Conservation (phyloP, 306 rosid genomes). For the Quillaja saponaria region DNA sequence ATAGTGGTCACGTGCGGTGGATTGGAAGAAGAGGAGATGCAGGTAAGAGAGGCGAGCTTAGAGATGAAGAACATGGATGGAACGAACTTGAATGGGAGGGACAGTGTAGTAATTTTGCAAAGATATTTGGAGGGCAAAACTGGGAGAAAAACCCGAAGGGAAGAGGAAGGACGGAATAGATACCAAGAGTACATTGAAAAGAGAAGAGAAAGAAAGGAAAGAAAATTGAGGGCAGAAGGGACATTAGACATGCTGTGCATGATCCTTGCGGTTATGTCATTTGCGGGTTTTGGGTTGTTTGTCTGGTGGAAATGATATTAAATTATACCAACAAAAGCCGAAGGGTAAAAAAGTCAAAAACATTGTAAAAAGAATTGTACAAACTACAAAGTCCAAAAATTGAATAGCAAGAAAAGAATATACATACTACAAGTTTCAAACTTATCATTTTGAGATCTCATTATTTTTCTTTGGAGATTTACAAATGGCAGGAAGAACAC, state of each 20-base stretch:
- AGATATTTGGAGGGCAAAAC: constrained; percentile 52
- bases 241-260: constrained; percentile 63
- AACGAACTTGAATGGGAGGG: constrained; percentile 55
- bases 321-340: no score
- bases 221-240: constrained; percentile 53
- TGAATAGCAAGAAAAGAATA: no score
- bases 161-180: constrained; percentile 31
- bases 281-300: constrained; percentile 29
- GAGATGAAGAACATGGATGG: constrained; percentile 81
- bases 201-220: constrained; percentile 52
- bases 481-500: no score
- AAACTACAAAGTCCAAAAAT: no score
- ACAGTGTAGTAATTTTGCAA: constrained; percentile 61
- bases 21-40: constrained; percentile 45
- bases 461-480: no score
- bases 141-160: constrained; percentile 26
- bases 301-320: constrained; percentile 36
- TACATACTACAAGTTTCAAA: no score
- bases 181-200: constrained; percentile 43
- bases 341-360: no score
- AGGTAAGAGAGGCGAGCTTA: constrained; percentile 64
- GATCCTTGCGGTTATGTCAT: constrained; percentile 36
- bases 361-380: no score
- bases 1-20: constrained; percentile 46
- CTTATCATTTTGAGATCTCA: no score